phyloP scores from a whole-genome alignment of 345 rosid genomes.

The Fremontodendron californicum region DNA sequence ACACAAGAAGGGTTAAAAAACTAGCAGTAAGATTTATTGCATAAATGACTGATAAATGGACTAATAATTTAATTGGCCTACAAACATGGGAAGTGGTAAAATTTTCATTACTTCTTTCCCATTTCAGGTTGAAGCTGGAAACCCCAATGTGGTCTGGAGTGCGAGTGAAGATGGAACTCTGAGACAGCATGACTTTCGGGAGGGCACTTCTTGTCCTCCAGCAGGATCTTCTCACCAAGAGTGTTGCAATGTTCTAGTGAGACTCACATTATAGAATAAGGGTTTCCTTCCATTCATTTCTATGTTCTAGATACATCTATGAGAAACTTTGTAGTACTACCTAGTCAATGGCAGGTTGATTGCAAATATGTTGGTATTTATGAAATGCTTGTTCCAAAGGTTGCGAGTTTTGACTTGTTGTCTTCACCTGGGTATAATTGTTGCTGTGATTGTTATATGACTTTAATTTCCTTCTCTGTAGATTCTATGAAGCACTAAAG shows the following conservation, averaged over 20 bases:
- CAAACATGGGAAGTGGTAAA: background rate
- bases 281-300: conserved; percentile 7
- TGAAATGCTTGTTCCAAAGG: background rate
- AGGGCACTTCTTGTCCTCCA: conserved; percentile 82
- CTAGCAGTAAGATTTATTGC: conserved; percentile 65
- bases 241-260: conserved; percentile 84
- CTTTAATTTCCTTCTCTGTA: background rate
- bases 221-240: conserved; percentile 75
- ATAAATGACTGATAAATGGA: conserved; percentile 8
- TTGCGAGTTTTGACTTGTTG: background rate
- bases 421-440: background rate
- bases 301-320: background rate
- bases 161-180: conserved; percentile 99
- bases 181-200: conserved; percentile 92
- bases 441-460: background rate
- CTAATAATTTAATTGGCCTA: background rate
- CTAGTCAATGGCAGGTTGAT: background rate
- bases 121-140: conserved; percentile 83
- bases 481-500: background rate
- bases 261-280: conserved; percentile 17
- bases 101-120: conserved; percentile 1
- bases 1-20: conserved; percentile 86
- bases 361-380: background rate
- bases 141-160: conserved; percentile 96
- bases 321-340: background rate